Conservation (phyloP, 2,329 filamentous ascomycete species). For the Atkinsonella hypoxylon region DNA sequence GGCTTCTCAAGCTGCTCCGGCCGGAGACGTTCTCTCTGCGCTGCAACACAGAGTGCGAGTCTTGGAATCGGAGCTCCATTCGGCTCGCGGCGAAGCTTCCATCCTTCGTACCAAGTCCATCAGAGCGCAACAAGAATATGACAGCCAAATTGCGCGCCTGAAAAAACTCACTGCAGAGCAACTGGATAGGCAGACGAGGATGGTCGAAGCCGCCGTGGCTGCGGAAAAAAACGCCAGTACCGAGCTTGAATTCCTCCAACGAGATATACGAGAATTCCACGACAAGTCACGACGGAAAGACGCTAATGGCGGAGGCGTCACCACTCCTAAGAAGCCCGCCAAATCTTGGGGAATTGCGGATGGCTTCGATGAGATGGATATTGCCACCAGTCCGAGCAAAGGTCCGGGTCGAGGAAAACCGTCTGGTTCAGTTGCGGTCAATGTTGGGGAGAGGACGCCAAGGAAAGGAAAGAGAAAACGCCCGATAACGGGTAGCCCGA, state of each 20-base stretch:
- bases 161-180: constrained; percentile 54
- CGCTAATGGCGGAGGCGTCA: constrained; percentile 16
- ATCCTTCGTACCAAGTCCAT: constrained; percentile 63
- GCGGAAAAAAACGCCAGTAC: constrained; percentile 55
- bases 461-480: constrained; percentile 62
- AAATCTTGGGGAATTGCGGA: constrained; percentile 52
- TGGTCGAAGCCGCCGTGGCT: constrained; percentile 51
- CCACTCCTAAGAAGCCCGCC: constrained; percentile 49
- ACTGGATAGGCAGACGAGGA: constrained; percentile 48
- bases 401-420: constrained; percentile 29
- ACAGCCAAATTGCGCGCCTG: constrained; percentile 48
- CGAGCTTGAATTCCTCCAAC: constrained; percentile 60
- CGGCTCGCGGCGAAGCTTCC: constrained; percentile 58
- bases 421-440: constrained; percentile 29
- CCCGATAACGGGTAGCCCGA: constrained; percentile 51
- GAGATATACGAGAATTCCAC: constrained; percentile 53
- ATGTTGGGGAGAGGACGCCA: constrained; percentile 44
- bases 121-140: constrained; percentile 48
- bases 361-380: constrained; percentile 62
- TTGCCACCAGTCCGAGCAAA: constrained; percentile 41
- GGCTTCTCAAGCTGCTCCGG: constrained; percentile 15
- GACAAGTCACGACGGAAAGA: constrained; percentile 38
- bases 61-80: constrained; percentile 44
- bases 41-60: constrained; percentile 41
- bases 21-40: constrained; percentile 27